Evolutionary conservation across 495 filamentous ascomycete genomes (phyloP), one percentile per base, ranked within the genome.

Genomic region (Penicillium parvum): DNA sequence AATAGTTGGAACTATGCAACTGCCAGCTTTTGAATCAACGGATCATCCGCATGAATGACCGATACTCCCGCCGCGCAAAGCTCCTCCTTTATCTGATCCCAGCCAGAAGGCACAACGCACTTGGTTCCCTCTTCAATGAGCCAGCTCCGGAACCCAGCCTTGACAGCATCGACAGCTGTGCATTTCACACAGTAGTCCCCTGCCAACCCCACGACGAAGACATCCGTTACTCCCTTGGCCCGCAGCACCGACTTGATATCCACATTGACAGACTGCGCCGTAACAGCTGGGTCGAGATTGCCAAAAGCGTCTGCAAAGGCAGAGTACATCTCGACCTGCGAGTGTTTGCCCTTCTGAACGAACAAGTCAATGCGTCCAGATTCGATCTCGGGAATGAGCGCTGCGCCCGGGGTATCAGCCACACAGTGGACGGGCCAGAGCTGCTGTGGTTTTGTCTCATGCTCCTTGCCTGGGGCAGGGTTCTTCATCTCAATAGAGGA

Each of bases 391-490:
- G 82, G 76, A 12, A 92, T 73, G 22, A 97, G 71, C 34, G 79
- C 76, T 2, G 86, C 84, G 17, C 92, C 92, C 4, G 68, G 61
- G 0, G 83, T 90, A 21, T 69, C 71, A 50, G 85, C 81, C 6
- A 96, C 74, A 65, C 92, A 97, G 69, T 98, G 92, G 5, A 77
- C 75, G 0, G 92, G 92, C 92, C 92, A 98, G 5, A 97, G 75
- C 2, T 73, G 74, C 43, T 84, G 86, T 22, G 68, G 61, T 61
- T 85, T 81, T 12, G 65, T 76, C 54, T 90, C 83, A 0, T 63
- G 36, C 12, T 75, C 54, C 60, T 88, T 82, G 37, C 64, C 50
- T 0, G 71, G 69, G 1, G 61, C 61, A 1, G 85, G 85, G 60
- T 96, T 91, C 29, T 57, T 58, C 56, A 96, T 79, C 6, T 66